Evolutionary conservation across 2,329 filamentous ascomycete species (phyloP), one percentile per base, ranked within the genome.

Genomic region (Sordariomycetes sp.): DNA sequence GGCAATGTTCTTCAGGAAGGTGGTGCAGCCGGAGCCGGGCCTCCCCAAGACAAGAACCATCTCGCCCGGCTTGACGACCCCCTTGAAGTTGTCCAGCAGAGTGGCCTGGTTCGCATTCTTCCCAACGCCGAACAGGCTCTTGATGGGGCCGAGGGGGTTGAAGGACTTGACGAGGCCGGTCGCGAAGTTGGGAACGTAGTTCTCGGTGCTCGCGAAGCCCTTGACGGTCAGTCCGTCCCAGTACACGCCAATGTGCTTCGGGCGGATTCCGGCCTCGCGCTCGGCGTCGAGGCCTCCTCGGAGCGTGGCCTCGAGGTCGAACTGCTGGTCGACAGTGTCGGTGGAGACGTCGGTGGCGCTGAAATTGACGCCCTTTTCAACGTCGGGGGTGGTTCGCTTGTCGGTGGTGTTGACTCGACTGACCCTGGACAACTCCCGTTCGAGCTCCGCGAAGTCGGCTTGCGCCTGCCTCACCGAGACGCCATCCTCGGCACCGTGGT

Each of bases 21-120:
- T 85, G 1, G 84, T 85, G 66, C 85, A 88, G 28, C 85, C 85
- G 0, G 80, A 84, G 0, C 89, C 89, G 0, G 89, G 89, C 60
- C 84, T 80, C 24, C 89, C 89, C 7, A 95, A 75, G 0, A 95
- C 89, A 1, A 95, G 75, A 0, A 92, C 80, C 90, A 96, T 95
- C 74, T 96, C 90, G 1, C 90, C 91, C 0, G 89, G 87, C 61
- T 85, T 84, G 58, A 83, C 81, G 1, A 87, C 77, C 35, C 86
- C 87, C 55, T 76, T 77, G 72, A 91, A 94, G 61, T 80, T 75
- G 60, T 89, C 78, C 25, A 95, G 71, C 52, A 95, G 84, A 6
- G 89, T 85, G 48, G 85, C 80, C 66, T 95, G 86, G 35, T 74
- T 75, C 2, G 84, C 84, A 67, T 87, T 88, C 58, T 80, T 81